phyloP scores from a whole-genome alignment of 352 stramenopile genomes.

The Ophiocytium majus region DNA sequence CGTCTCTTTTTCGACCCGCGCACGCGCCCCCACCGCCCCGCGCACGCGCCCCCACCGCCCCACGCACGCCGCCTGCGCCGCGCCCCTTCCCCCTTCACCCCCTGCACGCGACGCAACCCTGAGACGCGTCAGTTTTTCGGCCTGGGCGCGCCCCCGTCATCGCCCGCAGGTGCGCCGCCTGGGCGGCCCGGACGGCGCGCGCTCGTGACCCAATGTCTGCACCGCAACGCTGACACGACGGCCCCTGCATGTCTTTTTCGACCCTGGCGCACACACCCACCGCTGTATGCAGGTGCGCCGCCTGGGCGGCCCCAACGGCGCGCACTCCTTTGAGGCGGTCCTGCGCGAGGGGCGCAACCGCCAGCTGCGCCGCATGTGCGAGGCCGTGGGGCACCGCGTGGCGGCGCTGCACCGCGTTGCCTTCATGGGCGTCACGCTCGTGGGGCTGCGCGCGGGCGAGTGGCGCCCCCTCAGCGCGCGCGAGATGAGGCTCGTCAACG shows the following conservation, averaged over 20 bases:
- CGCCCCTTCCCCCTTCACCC: no score
- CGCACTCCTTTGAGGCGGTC: slow-evolving; percentile 64
- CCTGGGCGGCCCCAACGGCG: background rate
- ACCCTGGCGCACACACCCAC: no score
- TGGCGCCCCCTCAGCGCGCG: background rate
- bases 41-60: no score
- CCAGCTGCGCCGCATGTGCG: slow-evolving; percentile 93
- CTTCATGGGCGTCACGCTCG: slow-evolving; percentile 72
- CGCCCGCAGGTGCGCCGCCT: slow-evolving; percentile 7
- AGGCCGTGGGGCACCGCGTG: slow-evolving; percentile 79
- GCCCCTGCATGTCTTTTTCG: no score
- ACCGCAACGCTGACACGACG: no score
- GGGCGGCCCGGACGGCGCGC: background rate
- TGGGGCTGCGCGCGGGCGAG: background rate
- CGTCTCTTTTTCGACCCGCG: no score
- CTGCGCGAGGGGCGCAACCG: slow-evolving; percentile 90
- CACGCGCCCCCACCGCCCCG: no score
- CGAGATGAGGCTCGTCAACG: background rate
- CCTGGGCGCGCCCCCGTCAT: no score
- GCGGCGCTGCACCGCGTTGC: slow-evolving; percentile 80
- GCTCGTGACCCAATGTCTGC: no score
- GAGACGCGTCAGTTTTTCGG: no score
- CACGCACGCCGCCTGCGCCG: no score
- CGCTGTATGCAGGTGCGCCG: slow-evolving; percentile 24
- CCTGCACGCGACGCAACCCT: no score